A percentile compares a stretch with the other conserved stretches of the same genome.
Conservation (phyloP, 768 basidiomycete genomes). For the Inosperma sp. region DNA sequence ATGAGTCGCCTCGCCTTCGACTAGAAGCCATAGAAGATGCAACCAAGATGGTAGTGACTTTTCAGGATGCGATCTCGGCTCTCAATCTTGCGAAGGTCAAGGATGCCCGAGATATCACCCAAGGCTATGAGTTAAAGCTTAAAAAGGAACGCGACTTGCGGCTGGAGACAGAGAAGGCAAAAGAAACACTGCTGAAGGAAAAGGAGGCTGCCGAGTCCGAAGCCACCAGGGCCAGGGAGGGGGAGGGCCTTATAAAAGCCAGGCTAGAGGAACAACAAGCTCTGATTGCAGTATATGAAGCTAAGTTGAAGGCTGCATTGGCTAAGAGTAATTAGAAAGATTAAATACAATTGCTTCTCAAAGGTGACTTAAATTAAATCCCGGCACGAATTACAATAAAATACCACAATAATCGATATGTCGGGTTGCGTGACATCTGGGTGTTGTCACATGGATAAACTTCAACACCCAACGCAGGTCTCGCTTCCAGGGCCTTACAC, state of each 20-base stretch:
- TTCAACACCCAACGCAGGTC: too few relatives aligned
- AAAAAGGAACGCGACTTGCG: too few relatives aligned
- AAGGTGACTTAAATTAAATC: too few relatives aligned
- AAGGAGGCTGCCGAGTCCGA: background rate
- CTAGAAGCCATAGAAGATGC: constrained; percentile 3
- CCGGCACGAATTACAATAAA: too few relatives aligned
- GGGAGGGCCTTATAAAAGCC: background rate
- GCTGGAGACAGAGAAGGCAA: background rate
- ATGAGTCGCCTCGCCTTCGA: background rate
- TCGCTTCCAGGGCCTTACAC: too few relatives aligned
- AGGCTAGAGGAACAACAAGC: background rate
- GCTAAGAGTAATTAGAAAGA: too few relatives aligned
- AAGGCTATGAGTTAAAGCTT: constrained; percentile 1
- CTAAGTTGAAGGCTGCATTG: background rate
- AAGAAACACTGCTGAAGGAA: background rate
- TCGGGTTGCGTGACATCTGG: too few relatives aligned
- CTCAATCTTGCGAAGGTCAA: constrained; percentile 1
- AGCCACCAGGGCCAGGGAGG: background rate
- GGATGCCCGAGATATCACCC: constrained; percentile 1
- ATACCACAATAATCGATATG: too few relatives aligned
- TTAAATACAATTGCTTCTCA: too few relatives aligned
- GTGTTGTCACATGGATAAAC: too few relatives aligned
- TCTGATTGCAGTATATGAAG: background rate
- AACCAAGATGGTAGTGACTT: background rate
- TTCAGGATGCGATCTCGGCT: constrained; percentile 1